These are phyloP conservation scores for Kwoniella bestiolae DNA, from an alignment of 768 basidiomycete genomes.

Conservation along the genomic window DNA sequence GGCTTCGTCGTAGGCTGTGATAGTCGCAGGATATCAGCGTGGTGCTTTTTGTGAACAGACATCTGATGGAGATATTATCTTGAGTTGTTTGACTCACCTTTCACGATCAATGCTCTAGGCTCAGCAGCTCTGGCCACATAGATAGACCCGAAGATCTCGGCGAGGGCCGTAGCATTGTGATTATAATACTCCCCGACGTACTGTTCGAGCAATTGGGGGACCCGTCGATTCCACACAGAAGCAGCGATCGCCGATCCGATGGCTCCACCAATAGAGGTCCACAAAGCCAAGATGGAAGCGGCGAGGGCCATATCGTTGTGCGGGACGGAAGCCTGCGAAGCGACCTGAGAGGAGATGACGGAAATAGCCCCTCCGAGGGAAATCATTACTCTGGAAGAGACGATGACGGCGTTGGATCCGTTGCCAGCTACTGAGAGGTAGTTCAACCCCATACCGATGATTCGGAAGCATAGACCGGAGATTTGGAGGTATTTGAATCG, in stretches of 20 bases:
- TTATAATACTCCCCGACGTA: constrained; percentile 40
- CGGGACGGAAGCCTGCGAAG: constrained; percentile 57
- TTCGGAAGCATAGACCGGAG: constrained; percentile 42
- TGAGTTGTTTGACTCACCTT: constrained; percentile 27
- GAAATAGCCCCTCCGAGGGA: constrained; percentile 52
- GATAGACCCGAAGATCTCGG: constrained; percentile 49
- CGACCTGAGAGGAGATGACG: constrained; percentile 54
- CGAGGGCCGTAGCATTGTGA: constrained; percentile 45
- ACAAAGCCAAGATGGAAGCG: constrained; percentile 57
- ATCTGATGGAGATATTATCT: not conserved
- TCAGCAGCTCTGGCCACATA: constrained; percentile 43
- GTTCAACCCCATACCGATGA: constrained; percentile 47
- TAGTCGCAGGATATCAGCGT: not conserved
- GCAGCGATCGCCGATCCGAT: constrained; percentile 57
- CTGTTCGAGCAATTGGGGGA: constrained; percentile 36
- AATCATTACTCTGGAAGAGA: constrained; percentile 50
- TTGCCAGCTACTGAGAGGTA: constrained; percentile 32
- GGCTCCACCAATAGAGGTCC: constrained; percentile 57
- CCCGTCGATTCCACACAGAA: constrained; percentile 48
- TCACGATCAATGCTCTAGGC: constrained; percentile 43
- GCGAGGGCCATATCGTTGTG: constrained; percentile 58
- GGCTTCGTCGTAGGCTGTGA: constrained; percentile 40
- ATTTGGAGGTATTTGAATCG: constrained; percentile 55
- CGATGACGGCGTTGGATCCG: constrained; percentile 43
- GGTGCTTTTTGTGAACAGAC: not conserved